Conservation (phyloP, 208 protist genomes). For the Lotmaria passim region DNA sequence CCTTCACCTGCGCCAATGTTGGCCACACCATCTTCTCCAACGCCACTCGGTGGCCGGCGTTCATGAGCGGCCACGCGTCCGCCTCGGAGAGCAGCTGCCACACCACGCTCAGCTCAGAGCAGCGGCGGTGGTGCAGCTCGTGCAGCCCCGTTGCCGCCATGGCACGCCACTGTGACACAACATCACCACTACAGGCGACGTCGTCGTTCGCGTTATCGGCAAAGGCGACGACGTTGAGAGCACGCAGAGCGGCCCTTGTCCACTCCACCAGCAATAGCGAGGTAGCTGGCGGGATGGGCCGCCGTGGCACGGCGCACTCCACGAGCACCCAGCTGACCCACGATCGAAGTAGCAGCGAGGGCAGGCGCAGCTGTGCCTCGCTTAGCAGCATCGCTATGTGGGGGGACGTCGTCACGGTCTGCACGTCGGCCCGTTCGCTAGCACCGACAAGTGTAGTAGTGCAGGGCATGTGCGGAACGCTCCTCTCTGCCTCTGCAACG, state of each 20-base stretch:
- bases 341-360: conserved; percentile 20
- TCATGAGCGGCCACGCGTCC: conserved; percentile 20
- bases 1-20: background rate
- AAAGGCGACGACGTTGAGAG: background rate
- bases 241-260: conserved; percentile 34
- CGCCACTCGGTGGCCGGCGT: conserved; percentile 20
- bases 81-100: conserved; percentile 22
- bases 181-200: background rate
- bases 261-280: conserved; percentile 65
- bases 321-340: conserved; percentile 28
- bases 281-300: conserved; percentile 38
- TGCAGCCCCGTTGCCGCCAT: conserved; percentile 2
- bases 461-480: too few species aligned
- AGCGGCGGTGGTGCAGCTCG: conserved; percentile 13
- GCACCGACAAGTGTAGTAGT: background rate
- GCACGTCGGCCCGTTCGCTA: background rate
- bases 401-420: background rate
- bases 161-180: conserved; percentile 9
- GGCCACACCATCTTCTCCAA: conserved; percentile 23
- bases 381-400: background rate
- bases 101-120: conserved; percentile 16
- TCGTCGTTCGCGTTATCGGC: background rate
- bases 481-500: too few species aligned
- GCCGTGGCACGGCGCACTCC: conserved; percentile 15
- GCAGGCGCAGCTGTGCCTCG: background rate